A percentile compares a stretch with the other conserved stretches of the same genome.
These are phyloP conservation scores for Multifurca ochricompacta DNA, from an alignment of 768 basidiomycete genomes.

Conservation along the genomic window DNA sequence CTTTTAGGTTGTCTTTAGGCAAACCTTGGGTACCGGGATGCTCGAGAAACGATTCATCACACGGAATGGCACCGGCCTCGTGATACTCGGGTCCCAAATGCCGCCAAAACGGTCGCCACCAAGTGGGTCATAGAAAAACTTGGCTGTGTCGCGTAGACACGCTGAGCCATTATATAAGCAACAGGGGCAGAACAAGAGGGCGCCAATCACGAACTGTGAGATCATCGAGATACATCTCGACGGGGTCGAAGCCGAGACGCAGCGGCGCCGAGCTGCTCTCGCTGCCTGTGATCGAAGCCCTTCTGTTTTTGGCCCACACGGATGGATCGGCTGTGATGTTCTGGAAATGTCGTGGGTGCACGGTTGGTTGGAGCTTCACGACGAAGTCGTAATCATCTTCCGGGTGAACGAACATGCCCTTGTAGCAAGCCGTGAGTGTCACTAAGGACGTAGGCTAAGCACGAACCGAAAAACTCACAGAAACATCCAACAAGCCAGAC, in stretches of 20 bases:
- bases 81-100: slow-evolving; percentile 78
- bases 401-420: slow-evolving; percentile 86
- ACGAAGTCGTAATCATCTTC: slow-evolving; percentile 80
- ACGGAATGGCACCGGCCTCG: slow-evolving; percentile 58
- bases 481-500: slow-evolving; percentile 41
- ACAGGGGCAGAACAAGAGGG: neutral
- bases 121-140: slow-evolving; percentile 76
- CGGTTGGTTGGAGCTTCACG: slow-evolving; percentile 57
- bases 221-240: slow-evolving; percentile 54
- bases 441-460: neutral
- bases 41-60: slow-evolving; percentile 79
- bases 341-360: slow-evolving; percentile 69
- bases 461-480: slow-evolving; percentile 38
- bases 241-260: slow-evolving; percentile 79
- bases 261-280: slow-evolving; percentile 25
- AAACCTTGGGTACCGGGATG: slow-evolving; percentile 38
- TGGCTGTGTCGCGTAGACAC: slow-evolving; percentile 67
- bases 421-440: neutral
- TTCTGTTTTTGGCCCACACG: slow-evolving; percentile 40
- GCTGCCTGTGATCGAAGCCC: slow-evolving; percentile 30
- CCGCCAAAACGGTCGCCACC: slow-evolving; percentile 76
- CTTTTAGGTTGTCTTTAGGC: neutral
- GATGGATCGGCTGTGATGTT: slow-evolving; percentile 46
- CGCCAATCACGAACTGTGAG: slow-evolving; percentile 48
- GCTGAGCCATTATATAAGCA: slow-evolving; percentile 32